Evolutionary conservation across 768 basidiomycete species (phyloP).

Genomic region (Auricularia auricula-judae): DNA sequence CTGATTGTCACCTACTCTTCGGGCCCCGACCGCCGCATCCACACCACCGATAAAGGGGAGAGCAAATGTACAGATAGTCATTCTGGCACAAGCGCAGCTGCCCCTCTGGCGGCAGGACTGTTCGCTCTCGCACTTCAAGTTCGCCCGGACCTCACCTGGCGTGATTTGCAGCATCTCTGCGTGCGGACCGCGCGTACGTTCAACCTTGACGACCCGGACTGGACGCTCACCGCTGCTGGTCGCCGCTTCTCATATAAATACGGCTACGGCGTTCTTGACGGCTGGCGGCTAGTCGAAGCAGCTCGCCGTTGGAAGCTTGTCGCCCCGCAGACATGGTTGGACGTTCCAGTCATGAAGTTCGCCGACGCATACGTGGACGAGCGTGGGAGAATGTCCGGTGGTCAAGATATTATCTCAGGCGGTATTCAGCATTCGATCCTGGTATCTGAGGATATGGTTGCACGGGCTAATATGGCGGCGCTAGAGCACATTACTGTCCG

Average conservation of each 20-base stretch:
- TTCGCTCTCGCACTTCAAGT: slow-evolving; percentile 30
- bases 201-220: slow-evolving; percentile 37
- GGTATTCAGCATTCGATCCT: slow-evolving; percentile 22
- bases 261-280: slow-evolving; percentile 37
- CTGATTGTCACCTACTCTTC: slow-evolving; percentile 37
- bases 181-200: slow-evolving; percentile 27
- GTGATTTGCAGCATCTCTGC: slow-evolving; percentile 36
- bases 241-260: slow-evolving; percentile 38
- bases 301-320: slow-evolving; percentile 32
- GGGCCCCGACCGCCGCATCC: slow-evolving; percentile 22
- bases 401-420: slow-evolving; percentile 17
- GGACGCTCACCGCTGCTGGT: slow-evolving; percentile 32
- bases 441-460: slow-evolving; percentile 21
- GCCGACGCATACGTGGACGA: slow-evolving; percentile 8
- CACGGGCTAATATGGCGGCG: slow-evolving; percentile 28
- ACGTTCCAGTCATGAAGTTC: slow-evolving; percentile 21
- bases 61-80: slow-evolving; percentile 32
- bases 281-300: slow-evolving; percentile 27
- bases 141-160: slow-evolving; percentile 38
- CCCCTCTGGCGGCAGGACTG: slow-evolving; percentile 35
- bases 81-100: slow-evolving; percentile 40
- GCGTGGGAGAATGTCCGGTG: slow-evolving; percentile 13
- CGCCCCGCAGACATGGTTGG: slow-evolving; percentile 37
- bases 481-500: slow-evolving; percentile 37
- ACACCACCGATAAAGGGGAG: slow-evolving; percentile 38